phyloP scores from a whole-genome alignment of 2,329 filamentous ascomycete species.

The Talaromyces sp. region DNA sequence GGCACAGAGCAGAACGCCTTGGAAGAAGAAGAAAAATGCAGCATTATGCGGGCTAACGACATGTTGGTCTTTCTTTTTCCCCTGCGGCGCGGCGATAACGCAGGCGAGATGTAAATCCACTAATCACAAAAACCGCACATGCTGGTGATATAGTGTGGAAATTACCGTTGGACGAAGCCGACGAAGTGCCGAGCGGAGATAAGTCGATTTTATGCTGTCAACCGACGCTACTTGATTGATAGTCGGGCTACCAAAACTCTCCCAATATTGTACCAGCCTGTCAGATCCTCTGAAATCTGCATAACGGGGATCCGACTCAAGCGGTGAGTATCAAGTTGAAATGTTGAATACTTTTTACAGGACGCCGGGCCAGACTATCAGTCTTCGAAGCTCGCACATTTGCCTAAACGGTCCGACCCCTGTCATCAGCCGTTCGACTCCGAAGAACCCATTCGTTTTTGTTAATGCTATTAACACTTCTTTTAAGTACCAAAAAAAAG shows the following conservation, averaged over 20 bases:
- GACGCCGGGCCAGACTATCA: background rate
- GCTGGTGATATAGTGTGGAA: background rate
- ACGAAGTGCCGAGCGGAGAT: background rate
- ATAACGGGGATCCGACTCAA: background rate
- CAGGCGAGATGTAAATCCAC: background rate
- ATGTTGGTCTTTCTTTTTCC: background rate
- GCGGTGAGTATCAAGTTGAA: background rate
- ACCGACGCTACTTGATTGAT: background rate
- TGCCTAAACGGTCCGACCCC: background rate
- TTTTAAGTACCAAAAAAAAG: background rate
- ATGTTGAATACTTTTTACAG: background rate
- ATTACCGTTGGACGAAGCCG: background rate
- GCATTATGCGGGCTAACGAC: background rate
- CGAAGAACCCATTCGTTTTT: background rate
- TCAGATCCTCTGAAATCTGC: background rate
- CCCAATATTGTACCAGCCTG: background rate
- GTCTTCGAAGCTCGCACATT: background rate
- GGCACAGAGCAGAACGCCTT: background rate
- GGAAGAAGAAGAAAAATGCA: background rate
- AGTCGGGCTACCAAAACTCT: background rate
- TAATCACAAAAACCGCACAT: background rate
- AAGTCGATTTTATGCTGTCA: background rate
- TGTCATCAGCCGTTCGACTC: background rate
- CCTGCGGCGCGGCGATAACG: background rate
- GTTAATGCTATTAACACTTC: background rate